These are phyloP conservation scores for Artemisia annua DNA, from an alignment of 129 eudicot genomes.

Conservation along the genomic window DNA sequence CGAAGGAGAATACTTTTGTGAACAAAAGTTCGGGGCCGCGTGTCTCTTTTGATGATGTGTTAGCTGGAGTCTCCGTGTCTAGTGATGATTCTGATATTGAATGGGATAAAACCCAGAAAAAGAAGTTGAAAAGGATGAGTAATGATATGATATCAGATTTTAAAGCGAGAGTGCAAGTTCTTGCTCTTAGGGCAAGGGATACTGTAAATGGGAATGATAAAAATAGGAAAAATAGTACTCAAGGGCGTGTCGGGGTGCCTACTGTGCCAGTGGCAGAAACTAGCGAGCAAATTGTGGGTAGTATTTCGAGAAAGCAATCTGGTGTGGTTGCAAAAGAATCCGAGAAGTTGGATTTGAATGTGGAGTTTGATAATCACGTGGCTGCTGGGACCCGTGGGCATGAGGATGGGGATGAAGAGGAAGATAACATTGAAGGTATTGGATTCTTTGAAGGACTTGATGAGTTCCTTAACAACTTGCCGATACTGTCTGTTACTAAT, in stretches of 20 bases:
- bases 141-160: conserved; percentile 14
- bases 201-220: conserved; percentile 28
- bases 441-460: conserved; percentile 80
- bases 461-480: conserved; percentile 73
- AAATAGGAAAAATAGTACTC: conserved; percentile 33
- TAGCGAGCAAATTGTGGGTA: conserved; percentile 34
- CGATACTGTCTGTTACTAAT: conserved; percentile 54
- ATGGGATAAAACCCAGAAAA: conserved; percentile 41
- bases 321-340: conserved; percentile 57
- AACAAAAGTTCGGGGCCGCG: conserved; percentile 43
- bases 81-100: conserved; percentile 74
- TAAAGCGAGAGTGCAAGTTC: conserved; percentile 20
- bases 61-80: conserved; percentile 49
- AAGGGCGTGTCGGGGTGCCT: conserved; percentile 33
- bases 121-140: conserved; percentile 20
- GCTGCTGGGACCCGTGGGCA: conserved; percentile 39
- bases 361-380: conserved; percentile 70
- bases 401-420: conserved; percentile 46
- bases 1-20: conserved; percentile 20
- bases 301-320: conserved; percentile 51
- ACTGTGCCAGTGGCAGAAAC: conserved; percentile 20
- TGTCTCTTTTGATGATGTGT: conserved; percentile 50
- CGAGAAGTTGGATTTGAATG: conserved; percentile 89
- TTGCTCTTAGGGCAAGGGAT: conserved; percentile 29
- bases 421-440: conserved; percentile 60